A percentile compares a stretch with the other conserved stretches of the same genome.
Conservation (phyloP, 176 grass and related monocot genomes). For the Triticum timopheevii region DNA sequence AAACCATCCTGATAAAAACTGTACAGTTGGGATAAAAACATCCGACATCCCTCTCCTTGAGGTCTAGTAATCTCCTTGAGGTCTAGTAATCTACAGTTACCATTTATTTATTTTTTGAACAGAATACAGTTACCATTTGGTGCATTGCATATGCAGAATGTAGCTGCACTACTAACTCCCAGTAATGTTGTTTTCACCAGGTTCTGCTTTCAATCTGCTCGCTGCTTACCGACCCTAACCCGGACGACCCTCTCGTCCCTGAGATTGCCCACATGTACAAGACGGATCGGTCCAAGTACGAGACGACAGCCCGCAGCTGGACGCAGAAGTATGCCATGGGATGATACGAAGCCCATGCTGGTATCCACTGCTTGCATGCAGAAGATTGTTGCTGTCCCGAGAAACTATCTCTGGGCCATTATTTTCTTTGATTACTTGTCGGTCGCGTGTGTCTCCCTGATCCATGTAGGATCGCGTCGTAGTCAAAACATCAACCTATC, state of each 20-base stretch:
- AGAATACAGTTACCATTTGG: neutral
- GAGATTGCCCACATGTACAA: constrained; percentile 82
- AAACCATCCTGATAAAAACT: neutral
- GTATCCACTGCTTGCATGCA: constrained; percentile 30
- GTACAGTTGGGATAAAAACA: neutral
- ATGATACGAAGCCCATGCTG: constrained; percentile 21
- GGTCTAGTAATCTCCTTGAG: neutral
- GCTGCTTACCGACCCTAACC: constrained; percentile 66
- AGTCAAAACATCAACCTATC: constrained; percentile 43
- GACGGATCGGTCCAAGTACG: constrained; percentile 53
- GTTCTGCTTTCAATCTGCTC: constrained; percentile 79
- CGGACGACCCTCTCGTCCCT: constrained; percentile 68
- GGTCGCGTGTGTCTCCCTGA: constrained; percentile 31
- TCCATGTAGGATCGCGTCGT: constrained; percentile 39
- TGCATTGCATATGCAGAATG: neutral
- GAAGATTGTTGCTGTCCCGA: constrained; percentile 24
- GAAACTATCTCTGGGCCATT: constrained; percentile 39
- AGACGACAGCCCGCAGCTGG: constrained; percentile 67
- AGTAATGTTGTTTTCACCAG: constrained; percentile 1
- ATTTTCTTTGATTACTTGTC: constrained; percentile 34
- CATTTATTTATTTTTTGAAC: no score
- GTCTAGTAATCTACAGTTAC: no score
- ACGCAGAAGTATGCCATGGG: constrained; percentile 77
- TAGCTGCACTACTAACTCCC: neutral
- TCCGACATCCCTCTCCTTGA: neutral